Evolutionary conservation across 441 rosid species (phyloP).

Genomic region (Raphanus hybrid): DNA sequence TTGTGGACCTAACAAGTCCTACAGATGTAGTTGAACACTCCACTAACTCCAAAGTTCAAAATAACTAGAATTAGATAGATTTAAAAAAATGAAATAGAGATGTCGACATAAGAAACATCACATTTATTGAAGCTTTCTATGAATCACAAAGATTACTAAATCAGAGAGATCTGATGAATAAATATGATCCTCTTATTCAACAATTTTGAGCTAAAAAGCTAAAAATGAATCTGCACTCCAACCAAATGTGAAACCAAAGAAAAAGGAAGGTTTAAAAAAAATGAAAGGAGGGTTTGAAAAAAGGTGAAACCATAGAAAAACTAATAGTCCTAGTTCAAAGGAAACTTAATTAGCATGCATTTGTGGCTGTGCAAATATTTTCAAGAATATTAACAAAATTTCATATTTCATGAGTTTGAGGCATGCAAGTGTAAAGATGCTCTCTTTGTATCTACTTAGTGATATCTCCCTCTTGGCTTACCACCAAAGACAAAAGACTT

Average conservation of each 20-base stretch:
- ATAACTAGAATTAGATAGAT: neutral
- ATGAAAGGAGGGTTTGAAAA: neutral
- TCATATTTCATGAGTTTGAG: conserved; percentile 24
- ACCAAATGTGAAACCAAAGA: conserved; percentile 17
- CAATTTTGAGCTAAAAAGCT: conserved; percentile 17
- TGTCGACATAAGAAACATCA: conserved; percentile 8
- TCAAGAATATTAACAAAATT: conserved; percentile 17
- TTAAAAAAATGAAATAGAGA: conserved; percentile 27
- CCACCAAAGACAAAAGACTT: conserved; percentile 1
- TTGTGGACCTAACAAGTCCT: conserved; percentile 17
- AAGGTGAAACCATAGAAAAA: conserved; percentile 10
- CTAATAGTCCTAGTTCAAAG: neutral
- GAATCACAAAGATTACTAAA: neutral
- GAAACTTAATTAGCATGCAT: conserved; percentile 5
- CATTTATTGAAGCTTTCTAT: conserved; percentile 1
- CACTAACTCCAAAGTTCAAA: conserved; percentile 12
- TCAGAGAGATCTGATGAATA: conserved; percentile 19
- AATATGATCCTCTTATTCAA: conserved; percentile 19
- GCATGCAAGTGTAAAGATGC: conserved; percentile 4
- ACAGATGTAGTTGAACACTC: conserved; percentile 9
- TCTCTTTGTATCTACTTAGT: conserved; percentile 12
- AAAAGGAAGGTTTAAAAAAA: neutral
- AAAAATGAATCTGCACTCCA: neutral
- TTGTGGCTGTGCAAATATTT: conserved; percentile 5
- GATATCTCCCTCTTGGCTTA: conserved; percentile 9